Conservation (phyloP, 2,329 filamentous ascomycete species). For the Aspergillus nomiae region DNA sequence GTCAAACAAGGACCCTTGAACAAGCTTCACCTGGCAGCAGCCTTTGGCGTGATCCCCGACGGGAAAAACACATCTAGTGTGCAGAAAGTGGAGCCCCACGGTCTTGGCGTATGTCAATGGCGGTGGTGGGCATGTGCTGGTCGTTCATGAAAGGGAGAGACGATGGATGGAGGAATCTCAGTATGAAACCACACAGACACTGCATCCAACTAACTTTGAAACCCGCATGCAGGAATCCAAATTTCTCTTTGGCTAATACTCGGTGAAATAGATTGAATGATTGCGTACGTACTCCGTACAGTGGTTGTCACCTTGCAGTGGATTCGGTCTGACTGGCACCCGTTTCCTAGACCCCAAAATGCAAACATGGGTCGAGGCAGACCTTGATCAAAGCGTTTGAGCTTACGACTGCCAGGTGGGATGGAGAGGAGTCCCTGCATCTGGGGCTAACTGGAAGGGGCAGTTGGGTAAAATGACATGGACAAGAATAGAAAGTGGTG, state of each 20-base stretch:
- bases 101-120: slow-evolving; percentile 31
- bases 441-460: slow-evolving; percentile 7
- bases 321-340: not conserved
- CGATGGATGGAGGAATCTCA: not conserved
- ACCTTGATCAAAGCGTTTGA: slow-evolving; percentile 1
- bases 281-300: slow-evolving; percentile 1
- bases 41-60: slow-evolving; percentile 10
- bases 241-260: not conserved
- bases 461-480: not conserved
- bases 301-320: not conserved
- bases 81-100: slow-evolving; percentile 25
- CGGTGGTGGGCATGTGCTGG: slow-evolving; percentile 22
- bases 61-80: slow-evolving; percentile 22
- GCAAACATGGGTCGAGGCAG: not conserved
- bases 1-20: slow-evolving; percentile 12
- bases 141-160: not conserved
- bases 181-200: not conserved
- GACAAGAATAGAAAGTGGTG: not conserved
- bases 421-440: slow-evolving; percentile 8
- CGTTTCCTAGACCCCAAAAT: not conserved
- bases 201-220: not conserved
- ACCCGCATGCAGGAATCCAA: not conserved
- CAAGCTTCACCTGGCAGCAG: slow-evolving; percentile 22
- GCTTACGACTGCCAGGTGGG: slow-evolving; percentile 4
- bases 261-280: not conserved